Evolutionary conservation across 768 basidiomycete genomes (phyloP), one percentile per base, ranked within the genome.

Genomic region (Pisolithus tinctorius): DNA sequence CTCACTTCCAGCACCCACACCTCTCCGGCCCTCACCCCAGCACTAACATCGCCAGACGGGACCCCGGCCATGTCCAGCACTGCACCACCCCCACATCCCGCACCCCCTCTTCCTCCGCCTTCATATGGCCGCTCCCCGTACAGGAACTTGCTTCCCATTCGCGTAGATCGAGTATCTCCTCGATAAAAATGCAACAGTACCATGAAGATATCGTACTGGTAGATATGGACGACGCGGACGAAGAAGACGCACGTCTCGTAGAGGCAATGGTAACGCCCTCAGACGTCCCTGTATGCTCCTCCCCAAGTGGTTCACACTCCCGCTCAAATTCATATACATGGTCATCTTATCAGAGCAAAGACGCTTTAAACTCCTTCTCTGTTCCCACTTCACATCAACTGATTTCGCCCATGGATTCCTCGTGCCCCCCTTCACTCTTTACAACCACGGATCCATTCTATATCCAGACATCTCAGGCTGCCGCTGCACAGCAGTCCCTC

Each of bases 371-470:
- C 64, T 13, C 47, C 69, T 39, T 31, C 55, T 9, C 45, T 57
- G 7, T 53, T 50, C 13, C 47, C 62, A 30, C 50, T 55, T 17
- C 48, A 55, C 1, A 26, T 50, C 5, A 44, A 51, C 51, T 50
- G 44, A 52, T 14, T 50, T 53, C 60, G 39, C 58, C 69, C 48
- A 47, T 59, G 34, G 67, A 66, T 25, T 2, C 41, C 41, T 25
- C 60, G 1, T 57, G 44, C 48, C 0, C 55, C 25, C 34, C 67
- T 48, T 72, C 73, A 34, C 56, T 64, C 30, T 77, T 77, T 59
- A 63, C 73, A 1, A 70, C 74, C 47, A 72, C 76, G 10, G 77
- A 78, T 55, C 77, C 76, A n/a, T 77, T 77, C 60, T 77, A 74
- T 57, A 56, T 75, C 52, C 73, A 76, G 20, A 69, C 69, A 23